Conservation (phyloP, 768 basidiomycete species). For the Cubamyces sp. region DNA sequence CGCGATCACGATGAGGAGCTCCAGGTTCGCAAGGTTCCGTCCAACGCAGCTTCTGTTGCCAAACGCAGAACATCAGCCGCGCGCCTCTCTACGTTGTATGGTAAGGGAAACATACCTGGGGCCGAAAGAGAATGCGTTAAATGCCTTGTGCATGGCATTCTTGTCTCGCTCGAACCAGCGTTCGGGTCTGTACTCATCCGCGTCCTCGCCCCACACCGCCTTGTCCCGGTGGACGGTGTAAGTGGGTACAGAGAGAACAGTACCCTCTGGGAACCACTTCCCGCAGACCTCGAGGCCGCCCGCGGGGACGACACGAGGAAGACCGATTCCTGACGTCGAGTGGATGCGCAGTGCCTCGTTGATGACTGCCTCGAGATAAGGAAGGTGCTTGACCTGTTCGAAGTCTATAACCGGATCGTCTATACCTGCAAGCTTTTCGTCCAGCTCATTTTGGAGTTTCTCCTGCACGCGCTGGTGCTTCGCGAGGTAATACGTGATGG, state of each 20-base stretch:
- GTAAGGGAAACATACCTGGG: conserved; percentile 55
- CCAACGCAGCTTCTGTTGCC: conserved; percentile 76
- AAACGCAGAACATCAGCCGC: background rate
- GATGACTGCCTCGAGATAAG: conserved; percentile 86
- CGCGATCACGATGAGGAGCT: conserved; percentile 77
- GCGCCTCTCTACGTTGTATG: too few species aligned
- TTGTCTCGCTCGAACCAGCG: conserved; percentile 80
- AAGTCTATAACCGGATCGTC: conserved; percentile 67
- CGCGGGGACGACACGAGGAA: conserved; percentile 78
- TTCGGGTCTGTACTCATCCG: conserved; percentile 76
- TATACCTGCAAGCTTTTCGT: conserved; percentile 58
- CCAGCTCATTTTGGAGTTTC: conserved; percentile 79
- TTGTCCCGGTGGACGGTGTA: conserved; percentile 82
- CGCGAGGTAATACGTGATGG: conserved; percentile 85
- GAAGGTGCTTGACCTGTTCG: conserved; percentile 71
- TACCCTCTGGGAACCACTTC: conserved; percentile 67
- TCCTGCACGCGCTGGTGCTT: conserved; percentile 62
- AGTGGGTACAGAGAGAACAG: conserved; percentile 78
- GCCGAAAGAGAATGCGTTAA: conserved; percentile 86
- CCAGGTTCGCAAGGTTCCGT: conserved; percentile 78
- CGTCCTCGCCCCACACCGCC: conserved; percentile 77
- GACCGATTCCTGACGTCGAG: conserved; percentile 81
- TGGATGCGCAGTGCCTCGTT: conserved; percentile 85
- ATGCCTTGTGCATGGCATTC: conserved; percentile 64
- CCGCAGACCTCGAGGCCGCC: conserved; percentile 69